Base-by-base conservation (phyloP, 352 stramenopile genomes). In the Phytophthora fragariaefolia region DNA sequence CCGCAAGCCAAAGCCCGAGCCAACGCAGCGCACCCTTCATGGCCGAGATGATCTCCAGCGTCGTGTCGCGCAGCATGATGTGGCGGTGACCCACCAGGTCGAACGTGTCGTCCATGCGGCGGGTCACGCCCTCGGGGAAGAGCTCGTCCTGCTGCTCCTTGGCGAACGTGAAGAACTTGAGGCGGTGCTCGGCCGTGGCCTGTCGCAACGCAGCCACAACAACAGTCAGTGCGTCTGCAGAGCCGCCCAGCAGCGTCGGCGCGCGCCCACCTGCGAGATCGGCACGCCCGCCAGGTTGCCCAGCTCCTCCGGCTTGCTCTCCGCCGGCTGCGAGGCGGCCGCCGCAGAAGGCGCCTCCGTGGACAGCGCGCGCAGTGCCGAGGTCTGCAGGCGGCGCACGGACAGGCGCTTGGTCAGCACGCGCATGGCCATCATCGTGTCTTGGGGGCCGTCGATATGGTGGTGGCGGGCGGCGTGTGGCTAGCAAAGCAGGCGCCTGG, bases 51-150 rank as follows among this genome's bases (percentile, higher is more conserved):
- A 96, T 89, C 66, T 91, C 58, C 53, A 91, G 70, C 53, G 83
- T 90, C 30, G 73, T 83, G 61, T 96, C 83, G 46, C 88, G 85
- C 62, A 96, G 73, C 88, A 96, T 92, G 36, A 94, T 79, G 73
- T 96, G 88, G 58, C 85, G 77, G 63, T 94, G 85, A 50, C 86
- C 86, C 38, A 94, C 68, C 27, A 96, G 83, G 46, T 95, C 88
- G 61, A 96, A 96, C 22, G 82, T 89, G 30, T 82, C 68, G 50
- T 94, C 84, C 66, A 89, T 83, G 73, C 85, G 88, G 42, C 83
- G 83, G 64, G 66, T 76, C 34, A 96, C 76, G 28, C 85, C 86
- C 73, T 93, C 83, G 10, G 88, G 85, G 55, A 94, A 74, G 42
- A 89, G 73, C 71, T 89, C 74, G 53, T 89, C 77, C 73, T 93